Percentiles rank a stretch among this genome's conserved stretches.
Conservation (phyloP, 1,284 basidiomycete genomes). For the Cutaneotrichosporon sp. region DNA sequence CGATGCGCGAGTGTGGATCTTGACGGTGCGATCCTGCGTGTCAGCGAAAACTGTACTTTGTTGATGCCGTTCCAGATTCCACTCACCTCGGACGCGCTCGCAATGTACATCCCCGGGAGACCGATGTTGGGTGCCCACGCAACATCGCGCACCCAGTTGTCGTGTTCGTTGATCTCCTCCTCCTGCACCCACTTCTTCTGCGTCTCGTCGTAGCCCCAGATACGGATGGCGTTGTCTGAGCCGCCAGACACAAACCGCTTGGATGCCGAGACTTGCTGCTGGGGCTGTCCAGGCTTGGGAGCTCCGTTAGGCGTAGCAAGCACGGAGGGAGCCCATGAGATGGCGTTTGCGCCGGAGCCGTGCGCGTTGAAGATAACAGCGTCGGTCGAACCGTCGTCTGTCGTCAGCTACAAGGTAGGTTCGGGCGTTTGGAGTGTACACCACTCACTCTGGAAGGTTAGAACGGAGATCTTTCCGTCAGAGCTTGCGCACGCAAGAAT, state of each 20-base stretch:
- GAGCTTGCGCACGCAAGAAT: slow-evolving; percentile 97
- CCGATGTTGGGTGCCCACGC: slow-evolving; percentile 98
- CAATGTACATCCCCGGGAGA: slow-evolving; percentile 87
- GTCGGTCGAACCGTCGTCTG: slow-evolving; percentile 94
- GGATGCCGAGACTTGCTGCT: slow-evolving; percentile 21
- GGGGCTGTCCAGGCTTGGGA: slow-evolving; percentile 9
- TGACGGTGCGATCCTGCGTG: slow-evolving; percentile 74
- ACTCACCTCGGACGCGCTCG: slow-evolving; percentile 81
- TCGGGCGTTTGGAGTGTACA: background rate
- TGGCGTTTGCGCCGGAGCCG: slow-evolving; percentile 92
- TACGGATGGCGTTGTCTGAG: slow-evolving; percentile 91
- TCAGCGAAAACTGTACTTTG: slow-evolving; percentile 3
- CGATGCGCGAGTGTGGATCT: slow-evolving; percentile 89
- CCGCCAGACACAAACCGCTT: slow-evolving; percentile 93
- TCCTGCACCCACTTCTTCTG: slow-evolving; percentile 75
- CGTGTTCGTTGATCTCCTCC: slow-evolving; percentile 80
- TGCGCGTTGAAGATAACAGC: slow-evolving; percentile 94
- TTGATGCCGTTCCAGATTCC: background rate
- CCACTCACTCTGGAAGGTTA: slow-evolving; percentile 88
- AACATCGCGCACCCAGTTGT: slow-evolving; percentile 97
- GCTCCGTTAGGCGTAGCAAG: slow-evolving; percentile 18
- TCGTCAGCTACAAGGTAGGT: background rate
- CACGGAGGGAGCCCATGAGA: slow-evolving; percentile 97
- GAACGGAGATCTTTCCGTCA: slow-evolving; percentile 93
- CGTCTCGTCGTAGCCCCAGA: slow-evolving; percentile 67